Base-by-base conservation (phyloP, 371 early-diverging fungal species). In the Phascolomyces articulosus region DNA sequence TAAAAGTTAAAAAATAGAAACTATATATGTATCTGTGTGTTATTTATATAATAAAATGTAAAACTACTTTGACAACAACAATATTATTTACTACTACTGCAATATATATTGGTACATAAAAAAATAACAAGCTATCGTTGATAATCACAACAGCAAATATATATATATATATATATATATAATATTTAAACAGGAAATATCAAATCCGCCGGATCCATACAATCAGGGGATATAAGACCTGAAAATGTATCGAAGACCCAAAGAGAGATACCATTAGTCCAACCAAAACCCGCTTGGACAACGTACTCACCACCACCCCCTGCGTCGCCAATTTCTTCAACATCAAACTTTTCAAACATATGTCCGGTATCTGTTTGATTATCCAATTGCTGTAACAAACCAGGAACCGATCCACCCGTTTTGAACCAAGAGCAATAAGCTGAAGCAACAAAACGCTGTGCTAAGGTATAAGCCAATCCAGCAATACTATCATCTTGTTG, bases 221-320 rank as follows among this genome's bases (percentile, higher is more conserved):
- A 82, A 49, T 82, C 66, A 20, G 82, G 82, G n/a, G 82, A 75
- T 2, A 61, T 60, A 40, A 82, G 53, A 40, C 71, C 67, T 15
- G 31, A 29, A 76, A 82, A 94, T 4, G 59, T 61, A 27, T 84
- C 70, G 48, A 95, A 73, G 3, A 89, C 69, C 85, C 87, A 87
- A 44, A 94, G 73, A n/a, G 89, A 74, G 40, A 93, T 86, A 13
- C 95, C 96, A 67, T 95, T 97, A 8, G 96, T 94, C 96, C 96
- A 97, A 4, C 97, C 97, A 83, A 97, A 97, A 8, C 97, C 97
- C 31, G 77, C 79, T 74, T 96, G 96, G 21, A 91, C 85, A 1
- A 70, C 69, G 71, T 95, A 96, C 77, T 97, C 97, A 20, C 96
- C 97, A 56, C 93, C 93, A 18, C 73, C 77, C 27, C 94, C 95